phyloP scores from a whole-genome alignment of 306 rosid genomes.

The Senna tora region DNA sequence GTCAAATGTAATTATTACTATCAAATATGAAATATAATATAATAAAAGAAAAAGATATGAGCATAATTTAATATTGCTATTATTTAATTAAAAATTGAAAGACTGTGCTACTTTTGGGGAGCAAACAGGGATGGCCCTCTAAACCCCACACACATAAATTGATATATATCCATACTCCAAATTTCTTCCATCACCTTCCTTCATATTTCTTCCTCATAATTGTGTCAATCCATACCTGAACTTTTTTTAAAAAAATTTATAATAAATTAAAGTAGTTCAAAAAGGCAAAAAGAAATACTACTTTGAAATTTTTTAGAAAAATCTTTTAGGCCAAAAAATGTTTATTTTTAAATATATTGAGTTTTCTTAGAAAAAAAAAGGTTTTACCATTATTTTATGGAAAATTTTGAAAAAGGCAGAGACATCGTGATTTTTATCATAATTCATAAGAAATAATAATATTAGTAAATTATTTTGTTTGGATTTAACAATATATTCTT shows the following conservation, averaged over 20 bases:
- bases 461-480: too few relatives aligned
- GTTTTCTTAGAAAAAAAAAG: too few relatives aligned
- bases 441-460: too few relatives aligned
- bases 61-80: not conserved
- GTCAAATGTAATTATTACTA: too few relatives aligned
- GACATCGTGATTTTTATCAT: too few relatives aligned
- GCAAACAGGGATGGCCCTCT: constrained; percentile 77
- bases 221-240: constrained; percentile 37
- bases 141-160: constrained; percentile 53
- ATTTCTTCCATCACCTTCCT: constrained; percentile 31
- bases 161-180: constrained; percentile 33
- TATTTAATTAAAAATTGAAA: constrained; percentile 46
- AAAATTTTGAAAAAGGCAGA: too few relatives aligned
- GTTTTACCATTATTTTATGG: too few relatives aligned
- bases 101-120: constrained; percentile 92
- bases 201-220: constrained; percentile 48
- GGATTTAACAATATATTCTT: too few relatives aligned
- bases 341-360: too few relatives aligned
- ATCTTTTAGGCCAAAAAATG: too few relatives aligned
- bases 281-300: constrained; percentile 39
- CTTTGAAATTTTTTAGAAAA: not conserved
- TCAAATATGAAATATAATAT: too few relatives aligned
- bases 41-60: constrained; percentile 28
- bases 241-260: not conserved
- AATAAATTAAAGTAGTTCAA: not conserved